Conservation (phyloP, 306 rosid genomes). For the Vigna angularis region DNA sequence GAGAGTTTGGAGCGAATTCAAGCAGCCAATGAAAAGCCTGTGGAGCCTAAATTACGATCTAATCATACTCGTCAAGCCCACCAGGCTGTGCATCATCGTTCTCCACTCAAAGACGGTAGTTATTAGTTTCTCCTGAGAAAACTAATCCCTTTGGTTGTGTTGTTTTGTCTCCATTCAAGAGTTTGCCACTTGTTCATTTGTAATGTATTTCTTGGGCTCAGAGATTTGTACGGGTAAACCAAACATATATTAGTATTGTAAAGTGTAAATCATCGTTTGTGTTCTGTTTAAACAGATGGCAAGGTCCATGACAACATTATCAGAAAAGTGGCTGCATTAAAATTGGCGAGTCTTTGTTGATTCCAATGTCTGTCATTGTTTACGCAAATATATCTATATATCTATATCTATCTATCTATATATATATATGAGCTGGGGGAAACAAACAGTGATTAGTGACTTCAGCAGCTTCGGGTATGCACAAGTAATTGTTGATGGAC, state of each 20-base stretch:
- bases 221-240: constrained; percentile 14
- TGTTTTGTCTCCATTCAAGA: constrained; percentile 6
- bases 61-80: constrained; percentile 50
- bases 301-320: background rate
- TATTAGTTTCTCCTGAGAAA: background rate
- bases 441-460: background rate
- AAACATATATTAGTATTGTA: constrained; percentile 4
- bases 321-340: background rate
- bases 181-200: constrained; percentile 15
- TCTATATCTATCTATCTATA: too few relatives aligned
- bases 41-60: constrained; percentile 55
- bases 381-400: background rate
- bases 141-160: constrained; percentile 3
- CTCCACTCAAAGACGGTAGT: constrained; percentile 50
- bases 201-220: constrained; percentile 31
- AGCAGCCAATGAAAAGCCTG: constrained; percentile 55
- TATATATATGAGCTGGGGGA: too few relatives aligned
- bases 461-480: too few relatives aligned
- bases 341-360: background rate
- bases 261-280: background rate
- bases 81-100: constrained; percentile 60
- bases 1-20: constrained; percentile 70
- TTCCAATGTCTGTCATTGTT: background rate
- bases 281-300: constrained; percentile 9
- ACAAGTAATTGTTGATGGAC: too few relatives aligned